Conservation (phyloP, 805 yeast species). For the Myxozyma nipponensis region DNA sequence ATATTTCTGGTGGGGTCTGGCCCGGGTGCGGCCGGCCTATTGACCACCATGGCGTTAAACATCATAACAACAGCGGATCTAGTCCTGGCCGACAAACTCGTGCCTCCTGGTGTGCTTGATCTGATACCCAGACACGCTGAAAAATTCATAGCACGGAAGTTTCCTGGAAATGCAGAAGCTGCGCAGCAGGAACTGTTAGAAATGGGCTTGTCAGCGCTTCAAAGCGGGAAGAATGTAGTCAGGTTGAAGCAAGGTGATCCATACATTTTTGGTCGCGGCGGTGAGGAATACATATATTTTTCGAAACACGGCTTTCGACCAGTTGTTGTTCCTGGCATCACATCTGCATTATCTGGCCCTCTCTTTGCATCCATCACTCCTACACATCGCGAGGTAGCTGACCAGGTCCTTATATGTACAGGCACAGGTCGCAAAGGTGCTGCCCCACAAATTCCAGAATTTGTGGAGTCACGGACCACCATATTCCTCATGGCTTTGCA, state of each 20-base stretch:
- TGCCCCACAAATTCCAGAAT: conserved; percentile 73
- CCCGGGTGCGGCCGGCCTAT: conserved; percentile 79
- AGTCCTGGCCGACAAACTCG: conserved; percentile 84
- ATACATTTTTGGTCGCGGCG: conserved; percentile 93
- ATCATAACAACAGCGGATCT: conserved; percentile 80
- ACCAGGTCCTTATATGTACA: conserved; percentile 87
- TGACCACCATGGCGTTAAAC: conserved; percentile 80
- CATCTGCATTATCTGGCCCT: conserved; percentile 87
- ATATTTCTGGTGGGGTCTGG: conserved; percentile 91
- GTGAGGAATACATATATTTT: conserved; percentile 80
- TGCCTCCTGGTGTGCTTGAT: conserved; percentile 80
- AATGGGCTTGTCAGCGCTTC: conserved; percentile 64
- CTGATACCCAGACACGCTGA: conserved; percentile 74
- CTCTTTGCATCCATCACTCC: conserved; percentile 79
- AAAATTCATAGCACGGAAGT: conserved; percentile 82
- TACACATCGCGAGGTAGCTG: conserved; percentile 87
- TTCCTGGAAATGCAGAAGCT: conserved; percentile 93
- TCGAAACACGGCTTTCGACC: conserved; percentile 64
- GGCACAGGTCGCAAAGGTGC: conserved; percentile 91
- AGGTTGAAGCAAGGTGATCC: conserved; percentile 96
- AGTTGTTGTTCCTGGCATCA: conserved; percentile 76
- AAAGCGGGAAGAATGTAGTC: conserved; percentile 71
- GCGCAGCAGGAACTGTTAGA: conserved; percentile 82
- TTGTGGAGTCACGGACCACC: conserved; percentile 68
- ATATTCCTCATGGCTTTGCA: conserved; percentile 89